These are phyloP conservation scores for Pseudoperonospora humuli DNA, from an alignment of 352 stramenopile species.

Conservation along the genomic window DNA sequence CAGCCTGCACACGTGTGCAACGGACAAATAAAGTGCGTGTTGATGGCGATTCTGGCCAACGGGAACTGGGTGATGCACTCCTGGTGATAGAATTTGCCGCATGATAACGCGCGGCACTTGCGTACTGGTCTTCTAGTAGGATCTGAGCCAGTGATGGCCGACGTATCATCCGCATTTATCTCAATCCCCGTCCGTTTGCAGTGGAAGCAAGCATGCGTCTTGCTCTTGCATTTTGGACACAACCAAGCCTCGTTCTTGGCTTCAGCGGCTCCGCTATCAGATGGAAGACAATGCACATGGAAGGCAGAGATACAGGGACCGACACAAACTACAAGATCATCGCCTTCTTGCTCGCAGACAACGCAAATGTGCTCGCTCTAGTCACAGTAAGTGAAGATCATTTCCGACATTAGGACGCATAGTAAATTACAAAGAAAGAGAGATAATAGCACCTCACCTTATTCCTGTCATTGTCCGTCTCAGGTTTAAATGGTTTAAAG, in stretches of 20 bases:
- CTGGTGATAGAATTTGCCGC: conserved; percentile 81
- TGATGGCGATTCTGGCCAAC: conserved; percentile 63
- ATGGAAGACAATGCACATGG: conserved; percentile 41
- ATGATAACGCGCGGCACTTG: conserved; percentile 76
- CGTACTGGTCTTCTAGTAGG: conserved; percentile 28
- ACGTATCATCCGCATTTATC: conserved; percentile 12
- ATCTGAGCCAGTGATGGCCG: not conserved
- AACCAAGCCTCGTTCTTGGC: conserved; percentile 33
- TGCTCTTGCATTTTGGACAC: conserved; percentile 44
- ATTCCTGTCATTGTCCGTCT: conserved; percentile 10
- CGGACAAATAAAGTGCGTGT: conserved; percentile 79
- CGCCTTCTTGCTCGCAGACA: conserved; percentile 53
- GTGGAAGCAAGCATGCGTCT: conserved; percentile 74
- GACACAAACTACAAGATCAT: conserved; percentile 42
- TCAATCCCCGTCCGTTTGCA: conserved; percentile 51
- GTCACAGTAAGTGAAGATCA: not conserved
- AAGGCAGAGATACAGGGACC: conserved; percentile 73
- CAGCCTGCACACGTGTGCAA: conserved; percentile 74
- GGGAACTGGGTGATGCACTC: conserved; percentile 75
- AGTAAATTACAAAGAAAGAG: not conserved
- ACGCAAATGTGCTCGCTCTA: conserved; percentile 62
- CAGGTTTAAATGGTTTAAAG: not conserved
- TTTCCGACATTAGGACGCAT: conserved; percentile 1
- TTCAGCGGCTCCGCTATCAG: not conserved
- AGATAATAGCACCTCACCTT: conserved; percentile 10